phyloP scores from a whole-genome alignment of 2,329 filamentous ascomycete genomes.

The Sphaceloma murrayae region DNA sequence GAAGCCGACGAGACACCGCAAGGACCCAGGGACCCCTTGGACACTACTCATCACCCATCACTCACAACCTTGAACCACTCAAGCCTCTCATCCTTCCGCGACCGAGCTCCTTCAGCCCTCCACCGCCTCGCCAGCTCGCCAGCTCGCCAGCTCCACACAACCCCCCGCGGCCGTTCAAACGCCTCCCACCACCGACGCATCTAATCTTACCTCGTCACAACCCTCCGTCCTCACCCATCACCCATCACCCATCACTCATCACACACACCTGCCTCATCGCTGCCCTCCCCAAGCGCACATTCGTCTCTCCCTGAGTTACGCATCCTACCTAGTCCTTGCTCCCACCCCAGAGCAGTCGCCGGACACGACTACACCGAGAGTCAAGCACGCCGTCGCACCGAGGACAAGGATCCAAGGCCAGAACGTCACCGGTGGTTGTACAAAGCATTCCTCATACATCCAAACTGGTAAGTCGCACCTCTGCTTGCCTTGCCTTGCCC shows the following conservation, averaged over 20 bases:
- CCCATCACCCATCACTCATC: too few species aligned
- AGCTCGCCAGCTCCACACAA: background rate
- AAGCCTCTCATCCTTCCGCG: background rate
- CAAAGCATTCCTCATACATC: slow-evolving; percentile 3
- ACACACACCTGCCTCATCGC: slow-evolving; percentile 11
- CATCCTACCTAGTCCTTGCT: slow-evolving; percentile 9
- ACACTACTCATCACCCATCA: too few species aligned
- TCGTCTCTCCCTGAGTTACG: slow-evolving; percentile 14
- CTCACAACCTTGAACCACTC: background rate
- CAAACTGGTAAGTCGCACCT: slow-evolving; percentile 12
- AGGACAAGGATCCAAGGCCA: slow-evolving; percentile 13
- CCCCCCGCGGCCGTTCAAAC: slow-evolving; percentile 14
- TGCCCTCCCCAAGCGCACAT: slow-evolving; percentile 10
- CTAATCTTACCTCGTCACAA: slow-evolving; percentile 12
- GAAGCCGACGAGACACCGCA: background rate
- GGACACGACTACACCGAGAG: background rate
- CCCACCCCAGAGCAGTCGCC: background rate
- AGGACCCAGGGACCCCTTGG: too few species aligned
- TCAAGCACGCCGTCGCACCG: slow-evolving; percentile 13
- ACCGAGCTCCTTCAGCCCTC: background rate
- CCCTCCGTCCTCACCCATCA: slow-evolving; percentile 1
- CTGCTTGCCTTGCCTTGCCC: background rate
- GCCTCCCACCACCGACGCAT: slow-evolving; percentile 11
- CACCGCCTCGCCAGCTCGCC: slow-evolving; percentile 11
- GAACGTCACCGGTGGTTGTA: slow-evolving; percentile 15